phyloP scores from a whole-genome alignment of 345 rosid species.

The Mangifera indica region DNA sequence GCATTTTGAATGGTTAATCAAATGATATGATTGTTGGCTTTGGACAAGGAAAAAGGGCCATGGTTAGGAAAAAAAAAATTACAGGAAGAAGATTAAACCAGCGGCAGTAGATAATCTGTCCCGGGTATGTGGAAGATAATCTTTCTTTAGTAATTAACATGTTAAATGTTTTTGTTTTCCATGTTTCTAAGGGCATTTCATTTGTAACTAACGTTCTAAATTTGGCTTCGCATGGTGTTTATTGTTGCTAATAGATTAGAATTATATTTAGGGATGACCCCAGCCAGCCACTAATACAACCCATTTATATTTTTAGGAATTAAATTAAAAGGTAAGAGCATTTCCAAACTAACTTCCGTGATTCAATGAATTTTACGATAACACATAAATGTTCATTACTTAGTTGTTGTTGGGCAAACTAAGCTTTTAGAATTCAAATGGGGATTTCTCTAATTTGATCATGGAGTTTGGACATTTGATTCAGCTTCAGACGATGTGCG shows the following conservation, averaged over 20 bases:
- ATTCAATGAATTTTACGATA: neutral
- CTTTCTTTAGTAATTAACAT: too few relatives aligned
- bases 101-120: too few relatives aligned
- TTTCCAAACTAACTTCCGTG: neutral
- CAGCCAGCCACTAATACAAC: neutral
- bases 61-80: neutral
- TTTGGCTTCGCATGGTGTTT: neutral
- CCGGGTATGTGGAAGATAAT: too few relatives aligned
- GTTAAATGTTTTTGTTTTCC: neutral
- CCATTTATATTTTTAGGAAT: neutral
- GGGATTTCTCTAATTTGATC: conserved; percentile 12
- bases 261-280: too few relatives aligned
- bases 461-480: conserved; percentile 56
- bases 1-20: conserved; percentile 1
- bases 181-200: neutral
- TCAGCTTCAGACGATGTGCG: conserved; percentile 58
- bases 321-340: too few relatives aligned
- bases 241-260: neutral
- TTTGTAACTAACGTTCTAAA: neutral
- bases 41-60: neutral
- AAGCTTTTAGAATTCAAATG: too few relatives aligned
- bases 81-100: neutral
- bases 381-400: neutral
- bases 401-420: neutral
- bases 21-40: conserved; percentile 5